These are phyloP conservation scores for Scutellaria galericulata DNA, from an alignment of 257 asterid genomes.

Conservation along the genomic window DNA sequence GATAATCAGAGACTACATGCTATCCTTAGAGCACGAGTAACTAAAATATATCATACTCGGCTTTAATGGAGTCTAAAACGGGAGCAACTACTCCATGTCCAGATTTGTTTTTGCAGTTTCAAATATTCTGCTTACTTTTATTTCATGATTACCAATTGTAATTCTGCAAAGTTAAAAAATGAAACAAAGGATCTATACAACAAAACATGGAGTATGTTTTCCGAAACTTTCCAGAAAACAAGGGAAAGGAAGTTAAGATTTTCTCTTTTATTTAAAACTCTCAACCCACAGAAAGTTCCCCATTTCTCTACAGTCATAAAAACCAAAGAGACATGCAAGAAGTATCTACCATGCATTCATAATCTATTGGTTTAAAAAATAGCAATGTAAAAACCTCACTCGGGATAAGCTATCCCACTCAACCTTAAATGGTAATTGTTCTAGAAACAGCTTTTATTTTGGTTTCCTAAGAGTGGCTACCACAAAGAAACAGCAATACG, in stretches of 20 bases:
- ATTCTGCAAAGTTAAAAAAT: neutral
- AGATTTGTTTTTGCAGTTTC: neutral
- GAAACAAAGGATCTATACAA: neutral
- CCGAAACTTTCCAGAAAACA: neutral
- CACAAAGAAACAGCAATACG: conserved; percentile 3
- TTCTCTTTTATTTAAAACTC: neutral
- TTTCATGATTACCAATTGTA: conserved; percentile 2
- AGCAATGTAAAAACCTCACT: neutral
- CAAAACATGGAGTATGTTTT: neutral
- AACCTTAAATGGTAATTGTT: neutral
- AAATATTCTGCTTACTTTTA: neutral
- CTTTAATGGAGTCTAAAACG: neutral
- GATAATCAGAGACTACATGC: neutral
- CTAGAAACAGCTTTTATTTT: neutral
- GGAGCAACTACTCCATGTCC: neutral
- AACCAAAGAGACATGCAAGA: conserved; percentile 11
- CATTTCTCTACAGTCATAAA: conserved; percentile 3
- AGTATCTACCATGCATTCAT: conserved; percentile 2
- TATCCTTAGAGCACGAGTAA: neutral
- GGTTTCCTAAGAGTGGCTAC: conserved; percentile 13
- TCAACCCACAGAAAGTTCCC: conserved; percentile 5
- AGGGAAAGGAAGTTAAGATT: conserved; percentile 4
- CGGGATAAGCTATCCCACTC: neutral
- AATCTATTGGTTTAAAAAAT: neutral
- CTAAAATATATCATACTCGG: neutral